Evolutionary conservation across 164 flowering plant species (phyloP), one percentile per base, ranked within the genome.

Genomic region (Litsea cubeba): DNA sequence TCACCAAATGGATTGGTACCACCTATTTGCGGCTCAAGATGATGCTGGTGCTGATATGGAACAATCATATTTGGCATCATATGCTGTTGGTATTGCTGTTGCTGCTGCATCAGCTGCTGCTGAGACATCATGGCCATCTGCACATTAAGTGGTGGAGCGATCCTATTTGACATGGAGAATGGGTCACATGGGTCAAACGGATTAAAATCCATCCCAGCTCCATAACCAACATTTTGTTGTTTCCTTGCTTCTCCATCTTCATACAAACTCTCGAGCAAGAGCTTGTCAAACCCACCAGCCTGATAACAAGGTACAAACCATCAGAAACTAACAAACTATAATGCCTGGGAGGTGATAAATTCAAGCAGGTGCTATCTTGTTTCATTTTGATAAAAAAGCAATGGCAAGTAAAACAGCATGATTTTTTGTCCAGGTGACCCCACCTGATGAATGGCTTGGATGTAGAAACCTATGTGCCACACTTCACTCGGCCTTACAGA

Each of bases 271-370:
- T 96, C 92, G 0, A 94, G 94, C 78, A 96, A 82, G 74, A 91
- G 84, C 82, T 78, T 88, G 85, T 96, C 88, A 50, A 96, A 96
- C 2, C 98, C 98, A 40, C 99, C 98, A 18, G 83, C 99, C 98
- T 95, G 76, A 71, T 14, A 1, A 18, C 50, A 32, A 62, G 23
- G 17, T 14, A 20, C 46, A 11, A 71, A 18, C 46, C 63, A 26
- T 71, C 28, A 71, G 73, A 71, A 54, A 18, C 57, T 17, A 18
- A 26, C 32, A 54, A 10, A 40, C 46, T 40, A 40, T 40, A 40
- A 40, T 40, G 46, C 46, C 46, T 5, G 46, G 8, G 11, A 40
- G 46, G 46, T 1, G 46, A 40, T 40, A 40, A 8, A 40, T 40
- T 40, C 46, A 8, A 40, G 46, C 46, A 40, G 46, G 46, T 40